These are phyloP conservation scores for Tolypocladium guangdongense DNA, from an alignment of 2,329 filamentous ascomycete species.

Conservation along the genomic window DNA sequence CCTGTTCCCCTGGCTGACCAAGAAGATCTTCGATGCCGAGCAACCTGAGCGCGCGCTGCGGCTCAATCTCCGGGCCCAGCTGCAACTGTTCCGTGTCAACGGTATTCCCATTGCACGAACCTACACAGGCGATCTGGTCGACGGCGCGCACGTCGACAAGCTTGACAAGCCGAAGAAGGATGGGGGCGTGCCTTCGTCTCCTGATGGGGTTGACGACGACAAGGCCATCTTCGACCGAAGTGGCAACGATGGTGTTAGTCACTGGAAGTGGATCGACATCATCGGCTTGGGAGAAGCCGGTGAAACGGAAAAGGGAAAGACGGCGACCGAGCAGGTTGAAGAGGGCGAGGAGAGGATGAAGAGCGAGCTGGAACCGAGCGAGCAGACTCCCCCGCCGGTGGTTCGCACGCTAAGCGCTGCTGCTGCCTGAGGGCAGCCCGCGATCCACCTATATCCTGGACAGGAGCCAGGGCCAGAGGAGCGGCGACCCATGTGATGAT, in stretches of 20 bases:
- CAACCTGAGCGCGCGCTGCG: slow-evolving; percentile 48
- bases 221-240: slow-evolving; percentile 38
- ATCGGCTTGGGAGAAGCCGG: slow-evolving; percentile 32
- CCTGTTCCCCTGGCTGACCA: slow-evolving; percentile 63
- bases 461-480: neutral
- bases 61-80: slow-evolving; percentile 46
- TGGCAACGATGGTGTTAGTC: slow-evolving; percentile 26
- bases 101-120: slow-evolving; percentile 38
- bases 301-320: slow-evolving; percentile 18
- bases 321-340: slow-evolving; percentile 19
- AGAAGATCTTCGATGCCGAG: slow-evolving; percentile 44
- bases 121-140: slow-evolving; percentile 36
- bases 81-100: slow-evolving; percentile 44
- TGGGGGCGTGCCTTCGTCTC: slow-evolving; percentile 5
- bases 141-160: slow-evolving; percentile 30
- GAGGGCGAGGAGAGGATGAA: slow-evolving; percentile 23
- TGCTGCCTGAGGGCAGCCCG: neutral
- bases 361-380: slow-evolving; percentile 22
- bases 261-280: slow-evolving; percentile 43
- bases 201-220: slow-evolving; percentile 35
- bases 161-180: slow-evolving; percentile 13
- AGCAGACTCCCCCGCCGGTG: slow-evolving; percentile 8
- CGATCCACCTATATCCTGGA: too few relatives aligned
- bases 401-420: neutral
- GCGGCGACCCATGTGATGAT: neutral